A percentile compares a stretch with the other conserved stretches of the same genome.
phyloP scores from a whole-genome alignment of 2,329 filamentous ascomycete genomes.

The Hypoxylon sp. region DNA sequence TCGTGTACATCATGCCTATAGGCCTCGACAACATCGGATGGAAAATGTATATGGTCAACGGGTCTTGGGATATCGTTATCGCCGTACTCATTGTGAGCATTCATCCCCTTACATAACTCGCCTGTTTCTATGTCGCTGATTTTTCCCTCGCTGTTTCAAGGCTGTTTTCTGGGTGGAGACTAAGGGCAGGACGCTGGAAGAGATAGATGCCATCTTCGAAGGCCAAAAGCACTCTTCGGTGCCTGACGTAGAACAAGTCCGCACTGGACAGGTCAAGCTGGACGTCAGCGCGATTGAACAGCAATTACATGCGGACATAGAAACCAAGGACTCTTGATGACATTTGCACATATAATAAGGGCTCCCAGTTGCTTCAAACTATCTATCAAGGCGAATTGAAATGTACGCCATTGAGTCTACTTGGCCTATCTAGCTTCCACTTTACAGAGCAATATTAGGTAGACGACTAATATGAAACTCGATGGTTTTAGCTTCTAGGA shows the following conservation, averaged over 20 bases:
- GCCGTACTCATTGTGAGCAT: slow-evolving; percentile 57
- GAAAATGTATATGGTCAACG: slow-evolving; percentile 66
- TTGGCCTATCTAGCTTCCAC: not conserved
- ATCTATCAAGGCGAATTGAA: slow-evolving; percentile 3
- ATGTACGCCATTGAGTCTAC: not conserved
- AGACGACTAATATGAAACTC: not conserved
- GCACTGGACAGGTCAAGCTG: slow-evolving; percentile 45
- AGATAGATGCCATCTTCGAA: slow-evolving; percentile 58
- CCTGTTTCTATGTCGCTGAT: slow-evolving; percentile 3
- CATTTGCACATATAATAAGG: not conserved
- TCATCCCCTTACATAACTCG: not conserved
- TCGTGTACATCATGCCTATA: slow-evolving; percentile 61
- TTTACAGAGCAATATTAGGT: slow-evolving; percentile 2
- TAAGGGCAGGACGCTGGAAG: slow-evolving; percentile 57
- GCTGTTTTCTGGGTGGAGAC: slow-evolving; percentile 58
- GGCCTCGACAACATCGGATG: slow-evolving; percentile 61
- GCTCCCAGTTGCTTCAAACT: not conserved
- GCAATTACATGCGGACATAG: slow-evolving; percentile 32
- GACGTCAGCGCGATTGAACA: slow-evolving; percentile 46
- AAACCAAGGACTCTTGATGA: slow-evolving; percentile 7
- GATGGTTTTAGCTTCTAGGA: slow-evolving; percentile 22
- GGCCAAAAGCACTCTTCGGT: slow-evolving; percentile 54
- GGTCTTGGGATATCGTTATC: slow-evolving; percentile 60
- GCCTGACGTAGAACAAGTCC: slow-evolving; percentile 50
- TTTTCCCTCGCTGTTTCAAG: slow-evolving; percentile 33